These are phyloP conservation scores for Urochloa ruziziensis DNA, from an alignment of 176 grass and related monocot species.

Conservation along the genomic window DNA sequence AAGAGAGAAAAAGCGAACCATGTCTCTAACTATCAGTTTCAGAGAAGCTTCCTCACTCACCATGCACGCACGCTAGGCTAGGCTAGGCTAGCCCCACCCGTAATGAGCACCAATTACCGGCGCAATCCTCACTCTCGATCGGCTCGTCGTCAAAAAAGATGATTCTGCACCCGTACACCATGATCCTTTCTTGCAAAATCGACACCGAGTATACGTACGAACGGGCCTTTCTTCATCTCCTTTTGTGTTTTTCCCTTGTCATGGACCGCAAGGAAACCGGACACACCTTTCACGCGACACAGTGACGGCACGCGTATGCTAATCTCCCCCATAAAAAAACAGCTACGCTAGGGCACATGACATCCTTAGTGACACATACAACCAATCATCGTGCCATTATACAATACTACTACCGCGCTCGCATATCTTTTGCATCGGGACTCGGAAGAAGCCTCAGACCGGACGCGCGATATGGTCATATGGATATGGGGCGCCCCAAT, in stretches of 20 bases:
- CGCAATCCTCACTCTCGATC: not conserved
- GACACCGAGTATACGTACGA: not conserved
- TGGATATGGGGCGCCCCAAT: not conserved
- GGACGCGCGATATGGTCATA: not conserved
- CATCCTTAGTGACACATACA: constrained; percentile 6
- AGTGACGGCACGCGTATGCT: not conserved
- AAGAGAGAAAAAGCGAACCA: not conserved
- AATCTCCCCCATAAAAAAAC: not conserved
- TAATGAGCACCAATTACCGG: not conserved
- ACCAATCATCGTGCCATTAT: constrained; percentile 35
- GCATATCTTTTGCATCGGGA: constrained; percentile 19
- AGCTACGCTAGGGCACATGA: not conserved
- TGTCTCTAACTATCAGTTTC: not conserved
- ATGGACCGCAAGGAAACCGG: not conserved
- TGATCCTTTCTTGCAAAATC: not conserved
- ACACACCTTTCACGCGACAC: constrained; percentile 7
- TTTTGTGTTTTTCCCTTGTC: not conserved
- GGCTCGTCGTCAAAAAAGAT: not conserved
- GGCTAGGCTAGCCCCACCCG: not conserved
- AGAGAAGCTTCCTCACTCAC: not conserved
- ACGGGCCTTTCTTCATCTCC: not conserved
- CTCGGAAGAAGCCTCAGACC: not conserved
- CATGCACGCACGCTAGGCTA: not conserved
- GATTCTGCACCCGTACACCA: not conserved
- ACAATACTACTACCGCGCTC: not conserved